Evolutionary conservation across 257 asterid genomes (phyloP), one percentile per base, ranked within the genome.

Genomic region (Jasminum sambac): DNA sequence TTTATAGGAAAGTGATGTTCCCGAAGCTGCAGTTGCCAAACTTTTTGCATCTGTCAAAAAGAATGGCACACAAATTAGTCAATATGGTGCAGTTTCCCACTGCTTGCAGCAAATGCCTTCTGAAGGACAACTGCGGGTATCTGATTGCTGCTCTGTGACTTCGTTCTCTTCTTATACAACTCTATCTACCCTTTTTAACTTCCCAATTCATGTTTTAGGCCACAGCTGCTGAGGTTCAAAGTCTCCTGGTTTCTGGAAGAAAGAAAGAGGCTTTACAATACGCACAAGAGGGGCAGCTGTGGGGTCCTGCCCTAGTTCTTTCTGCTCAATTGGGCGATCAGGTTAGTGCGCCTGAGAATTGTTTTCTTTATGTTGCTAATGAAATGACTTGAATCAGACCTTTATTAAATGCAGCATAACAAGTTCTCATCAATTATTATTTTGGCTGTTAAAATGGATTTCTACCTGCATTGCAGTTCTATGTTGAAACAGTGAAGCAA

Each of bases 241-340:
- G 76, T 76, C 95, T 91, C 66, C 84, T 95, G 71, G 98, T 91
- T 72, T 91, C 96, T 76, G 99, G 99, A 70, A 95, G 91, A 77
- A 95, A 91, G 85, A 88, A 71, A 77, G 99, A 95, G 78, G 99
- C 98, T 64, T 81, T 95, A 70, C 89, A 85, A 66, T 76, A 87
- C 87, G 99, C 99, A 67, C 98, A 89, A 77, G 95, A 89, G 85
- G 98, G 99, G 73, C 98, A 89, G 73, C 72, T 95, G 83, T 95
- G 99, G 99, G 97, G 98, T 42, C 98, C 95, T 73, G 98, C 99
- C 71, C 92, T 95, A 78, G 88, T 89, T 77, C 98, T 95, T 74
- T 98, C 98, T 75, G 99, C 98, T 58, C 99, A 85, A 77, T 95
- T 95, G 72, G 97, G 97, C 36, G 90, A 89, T 76, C 97, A 91